Evolutionary conservation across 2,329 filamentous ascomycete genomes (phyloP), one percentile per base, ranked within the genome.

Genomic region (Diaporthe eres): DNA sequence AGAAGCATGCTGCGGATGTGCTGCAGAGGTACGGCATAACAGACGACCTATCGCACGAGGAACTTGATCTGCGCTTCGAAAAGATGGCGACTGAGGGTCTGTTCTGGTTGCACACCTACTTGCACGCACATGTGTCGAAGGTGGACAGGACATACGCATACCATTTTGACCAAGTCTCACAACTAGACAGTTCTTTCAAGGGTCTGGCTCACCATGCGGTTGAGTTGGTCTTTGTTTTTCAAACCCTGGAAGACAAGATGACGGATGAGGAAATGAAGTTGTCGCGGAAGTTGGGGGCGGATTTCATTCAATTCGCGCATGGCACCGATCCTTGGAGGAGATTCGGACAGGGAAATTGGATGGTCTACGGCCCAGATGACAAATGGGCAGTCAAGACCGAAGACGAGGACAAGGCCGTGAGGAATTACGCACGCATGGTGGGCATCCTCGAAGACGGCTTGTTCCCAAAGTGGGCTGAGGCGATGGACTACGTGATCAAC

Each of bases 391-490:
- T 68, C 22, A 53, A 51, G 47, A 68, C 47, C 3, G 63, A 51
- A 37, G 63, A 53, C 2, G 44, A 51, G 10, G 63, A 68, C 28
- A 39, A 53, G 28, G 13, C 19, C 47, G 71, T 67, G 25, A 55
- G 71, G 37, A 63, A 63, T 19, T 51, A 67, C 4, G 34, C 31
- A 37, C 72, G 72, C 39, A 74, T 74, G 60, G 31, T 42, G 44
- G 34, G 55, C 47, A 72, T 71, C 42, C 28, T 75, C 31, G 19
- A 71, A 2, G 60, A 57, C 22, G 22, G 63, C 44, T 68, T 68
- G 47, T 53, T 68, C 13, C 63, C 63, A 7, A 68, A 68, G 63
- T 53, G 63, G 63, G 22, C 28, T 12, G 63, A 68, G 47, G 63
- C 47, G 44, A 37, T 68, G 10, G 63, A 53, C 15, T 68, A 68